Base-by-base conservation (phyloP, 1,284 basidiomycete genomes). In the Omphalotus olearius region DNA sequence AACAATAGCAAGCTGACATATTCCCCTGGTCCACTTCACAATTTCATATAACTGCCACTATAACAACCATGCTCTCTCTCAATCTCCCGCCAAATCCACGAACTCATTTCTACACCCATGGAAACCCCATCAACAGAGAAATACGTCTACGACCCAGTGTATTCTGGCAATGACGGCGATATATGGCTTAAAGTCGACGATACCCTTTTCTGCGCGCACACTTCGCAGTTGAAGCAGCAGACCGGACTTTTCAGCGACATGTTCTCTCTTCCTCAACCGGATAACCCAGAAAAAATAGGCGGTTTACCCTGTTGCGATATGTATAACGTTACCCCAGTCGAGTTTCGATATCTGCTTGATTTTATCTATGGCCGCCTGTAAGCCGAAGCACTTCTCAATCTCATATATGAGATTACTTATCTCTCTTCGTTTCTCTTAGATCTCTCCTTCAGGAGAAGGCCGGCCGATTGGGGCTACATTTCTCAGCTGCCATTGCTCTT, bases 151-250 rank as follows among this genome's bases (percentile, higher is more conserved):
- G 57, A 61, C 55, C 25, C 39, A 28, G 52, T 51, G 18, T 63
- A 60, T 40, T 60, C 58, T 41, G 56, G 60, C 14, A 50, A 55
- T 9, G 61, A 61, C 23, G 63, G 62, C 4, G 62, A 66, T 45
- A 54, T 64, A 18, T 56, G 59, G 14, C 47, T 64, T 25, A 51
- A 50, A 33, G 46, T 59, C 20, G 59, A 53, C 26, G 42, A 50
- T 13, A 60, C 57, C 20, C 23, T 62, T 28, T 66, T 66, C 43
- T 52, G 58, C n/a, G 56, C 60, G n/a, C 60, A 61, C 37, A 30
- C 39, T 13, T 26, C 56, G 9, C 60, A 56, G 16, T 33, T 64
- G 18, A 25, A 38, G 14, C 37, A 20, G 2, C 49, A 58, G 14
- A 54, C 52, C 23, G 62, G 62, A 7, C 46, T 62, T 1, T 60